Evolutionary conservation across 371 early-diverging fungal species (phyloP), one percentile per base, ranked within the genome.

Genomic region (Parasitella parasitica): DNA sequence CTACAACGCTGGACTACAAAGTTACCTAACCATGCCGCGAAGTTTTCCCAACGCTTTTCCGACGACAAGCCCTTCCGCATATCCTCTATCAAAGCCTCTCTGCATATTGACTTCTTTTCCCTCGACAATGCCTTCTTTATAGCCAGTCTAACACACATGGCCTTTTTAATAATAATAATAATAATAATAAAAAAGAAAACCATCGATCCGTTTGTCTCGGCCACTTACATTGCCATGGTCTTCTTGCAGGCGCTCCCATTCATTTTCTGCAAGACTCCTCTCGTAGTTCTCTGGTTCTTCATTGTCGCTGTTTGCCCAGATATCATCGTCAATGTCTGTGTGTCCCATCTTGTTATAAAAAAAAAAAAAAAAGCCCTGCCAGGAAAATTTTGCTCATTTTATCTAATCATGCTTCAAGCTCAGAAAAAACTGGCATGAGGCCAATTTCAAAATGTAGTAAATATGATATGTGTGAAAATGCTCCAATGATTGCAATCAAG

Each of bases 81-180:
- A 89, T 4, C 89, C 89, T 11, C 48, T 50, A 73, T 89, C 82
- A 64, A 89, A 89, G 0, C 89, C 89, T 46, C 71, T 50, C 58
- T 89, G 89, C 71, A 89, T 73, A n/a, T 75, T 71, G 4, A 71
- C 67, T 55, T 87, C 85, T 62, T 89, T 87, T 48, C 85, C 87
- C 66, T 84, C 87, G 4, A 79, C 64, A 43, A 87, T 81, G 22
- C 89, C 89, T 57, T 85, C 87, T 53, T 82, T 84, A 61, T 87
- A 89, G 1, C 89, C 89, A 32, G 75, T 73, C 88, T 88, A 39
- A 32, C 22, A 5, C 28, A 27, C 6, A 32, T 32, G 32, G 6
- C 43, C 8, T 43, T 1, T 20, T 46, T 3, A 52, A 24, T 37
- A 8, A 34, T 64, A 18, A 32, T 11, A 20, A 18, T 27, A n/a